Evolutionary conservation across 495 filamentous ascomycete genomes (phyloP), one percentile per base, ranked within the genome.

Genomic region (Evansstolkia leycettana): DNA sequence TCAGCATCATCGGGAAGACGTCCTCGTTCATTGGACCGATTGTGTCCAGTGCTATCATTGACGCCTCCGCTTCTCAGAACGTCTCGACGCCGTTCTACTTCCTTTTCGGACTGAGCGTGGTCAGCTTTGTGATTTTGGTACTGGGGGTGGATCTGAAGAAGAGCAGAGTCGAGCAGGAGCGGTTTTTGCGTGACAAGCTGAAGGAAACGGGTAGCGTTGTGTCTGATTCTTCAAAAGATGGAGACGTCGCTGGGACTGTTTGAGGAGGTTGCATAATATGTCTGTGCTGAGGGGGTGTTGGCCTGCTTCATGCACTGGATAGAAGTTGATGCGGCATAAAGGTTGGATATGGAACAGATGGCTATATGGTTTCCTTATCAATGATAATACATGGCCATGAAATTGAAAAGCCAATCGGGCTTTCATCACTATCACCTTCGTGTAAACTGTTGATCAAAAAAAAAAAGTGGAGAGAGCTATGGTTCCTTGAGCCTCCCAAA

Each of bases 1-100:
- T 79, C 53, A 71, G 64, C 40, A 77, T 78, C 42, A 66, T 80
- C 26, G 74, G 75, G 28, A 79, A 80, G 51, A 78, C 74, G 0
- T 70, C 64, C 1, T 67, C 64, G 0, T 80, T 78, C 40, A 77
- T 80, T 33, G 76, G 76, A 0, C 75, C 75, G 2, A 47, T 80
- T 16, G 73, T 80, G 5, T 75, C 71, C 7, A 70, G 65, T 26
- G 76, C 76, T 4, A 81, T 81, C 40, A 79, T 81, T 38, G 76
- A 81, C 47, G 73, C 70, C 1, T 66, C 57, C 5, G 63, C 67
- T 3, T 52, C 54, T 17, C 55, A 55, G 4, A 76, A 78, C 40
- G 62, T 62, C 24, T 69, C 60, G 9, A 68, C 64, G 10, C 76
- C 76, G 7, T 81, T 81, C 38, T 78, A 78, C 40, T 81, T 81